A percentile compares a stretch with the other conserved stretches of the same genome.
Conservation (phyloP, 805 yeast species). For the Kurtzmaniella fragi region DNA sequence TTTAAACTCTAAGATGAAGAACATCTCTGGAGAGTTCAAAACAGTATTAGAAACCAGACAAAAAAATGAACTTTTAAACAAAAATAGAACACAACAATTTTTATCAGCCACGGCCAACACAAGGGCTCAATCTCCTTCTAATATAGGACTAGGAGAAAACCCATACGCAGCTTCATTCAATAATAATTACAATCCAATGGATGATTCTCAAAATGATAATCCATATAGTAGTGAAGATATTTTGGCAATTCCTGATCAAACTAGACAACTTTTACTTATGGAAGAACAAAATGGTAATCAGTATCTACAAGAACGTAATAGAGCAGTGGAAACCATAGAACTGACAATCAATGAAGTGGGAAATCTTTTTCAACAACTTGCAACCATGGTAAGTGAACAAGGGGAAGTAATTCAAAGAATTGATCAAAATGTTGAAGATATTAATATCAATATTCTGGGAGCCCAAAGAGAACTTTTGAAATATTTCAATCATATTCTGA, state of each 20-base stretch:
- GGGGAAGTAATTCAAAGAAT: conserved; percentile 94
- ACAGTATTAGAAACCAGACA: conserved; percentile 87
- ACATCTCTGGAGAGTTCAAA: conserved; percentile 88
- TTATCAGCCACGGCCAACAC: conserved; percentile 46
- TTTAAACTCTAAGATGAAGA: conserved; percentile 83
- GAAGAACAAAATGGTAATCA: conserved; percentile 76
- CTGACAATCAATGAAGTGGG: conserved; percentile 97
- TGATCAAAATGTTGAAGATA: conserved; percentile 92
- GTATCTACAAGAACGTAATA: conserved; percentile 76
- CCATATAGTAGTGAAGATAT: conserved; percentile 40
- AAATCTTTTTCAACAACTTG: conserved; percentile 85
- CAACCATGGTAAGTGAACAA: conserved; percentile 97
- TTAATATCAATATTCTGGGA: conserved; percentile 80
- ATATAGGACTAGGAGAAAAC: conserved; percentile 26
- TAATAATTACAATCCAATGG: conserved; percentile 20
- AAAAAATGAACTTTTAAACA: conserved; percentile 72
- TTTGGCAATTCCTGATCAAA: conserved; percentile 77
- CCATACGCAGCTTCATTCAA: conserved; percentile 19
- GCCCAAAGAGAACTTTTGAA: conserved; percentile 92
- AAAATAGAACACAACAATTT: conserved; percentile 79
- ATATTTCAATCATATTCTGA: conserved; percentile 81
- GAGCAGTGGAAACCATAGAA: conserved; percentile 95
- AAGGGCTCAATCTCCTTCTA: conserved; percentile 6
- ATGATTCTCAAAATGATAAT: conserved; percentile 14
- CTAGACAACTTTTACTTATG: conserved; percentile 67